Percentiles rank a stretch among this genome's conserved stretches.
Conservation (phyloP, 352 stramenopile genomes). For the Pythium phragmiticola region DNA sequence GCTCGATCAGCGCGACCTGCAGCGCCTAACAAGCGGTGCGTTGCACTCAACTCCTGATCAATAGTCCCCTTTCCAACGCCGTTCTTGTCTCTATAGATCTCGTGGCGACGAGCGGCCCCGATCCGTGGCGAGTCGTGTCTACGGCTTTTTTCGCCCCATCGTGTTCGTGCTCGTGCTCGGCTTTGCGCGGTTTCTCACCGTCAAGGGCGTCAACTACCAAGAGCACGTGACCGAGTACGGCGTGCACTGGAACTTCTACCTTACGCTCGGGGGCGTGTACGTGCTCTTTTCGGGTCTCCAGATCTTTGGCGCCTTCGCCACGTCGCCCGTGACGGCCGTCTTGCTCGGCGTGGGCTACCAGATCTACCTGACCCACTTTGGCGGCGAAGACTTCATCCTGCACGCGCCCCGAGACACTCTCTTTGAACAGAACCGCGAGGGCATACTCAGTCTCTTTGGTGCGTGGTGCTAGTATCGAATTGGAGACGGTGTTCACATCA, state of each 20-base stretch:
- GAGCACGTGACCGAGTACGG: constrained; percentile 98
- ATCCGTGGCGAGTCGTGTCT: constrained; percentile 28
- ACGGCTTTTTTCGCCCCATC: constrained; percentile 70
- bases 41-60: background rate
- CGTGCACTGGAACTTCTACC: constrained; percentile 99
- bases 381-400: constrained; percentile 77
- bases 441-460: constrained; percentile 90
- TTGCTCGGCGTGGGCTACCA: constrained; percentile 64
- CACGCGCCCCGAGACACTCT: constrained; percentile 68
- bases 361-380: constrained; percentile 72
- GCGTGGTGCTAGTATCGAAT: background rate
- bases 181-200: constrained; percentile 63
- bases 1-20: constrained; percentile 47
- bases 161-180: constrained; percentile 68
- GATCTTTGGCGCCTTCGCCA: constrained; percentile 45
- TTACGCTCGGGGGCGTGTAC: constrained; percentile 91
- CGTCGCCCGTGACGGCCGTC: constrained; percentile 40
- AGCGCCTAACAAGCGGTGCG: constrained; percentile 26
- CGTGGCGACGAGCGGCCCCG: background rate
- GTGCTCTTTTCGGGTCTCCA: constrained; percentile 63
- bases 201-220: constrained; percentile 88
- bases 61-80: background rate
- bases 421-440: constrained; percentile 94
- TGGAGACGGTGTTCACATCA: too few relatives aligned
- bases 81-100: background rate